Evolutionary conservation across 139 green algal species (phyloP).

Genomic region (Edaphochlamys debaryana): DNA sequence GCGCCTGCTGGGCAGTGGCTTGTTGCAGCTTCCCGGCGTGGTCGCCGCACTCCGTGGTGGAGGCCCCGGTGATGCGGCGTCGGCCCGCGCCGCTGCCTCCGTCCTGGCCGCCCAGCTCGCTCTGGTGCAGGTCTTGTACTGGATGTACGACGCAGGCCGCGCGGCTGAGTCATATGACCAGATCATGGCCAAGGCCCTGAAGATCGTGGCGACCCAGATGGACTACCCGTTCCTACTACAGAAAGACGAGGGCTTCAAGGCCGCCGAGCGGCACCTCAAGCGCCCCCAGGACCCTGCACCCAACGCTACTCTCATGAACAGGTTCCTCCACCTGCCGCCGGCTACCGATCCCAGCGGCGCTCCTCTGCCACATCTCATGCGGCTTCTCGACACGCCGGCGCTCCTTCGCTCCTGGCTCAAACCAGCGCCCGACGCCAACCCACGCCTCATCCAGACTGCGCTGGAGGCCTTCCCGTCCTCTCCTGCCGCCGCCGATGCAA

Average conservation of each 20-base stretch:
- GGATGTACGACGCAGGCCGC: neutral
- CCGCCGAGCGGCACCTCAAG: too few relatives aligned
- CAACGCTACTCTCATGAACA: too few relatives aligned
- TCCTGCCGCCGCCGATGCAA: neutral
- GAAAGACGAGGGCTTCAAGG: too few relatives aligned
- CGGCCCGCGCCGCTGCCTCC: neutral
- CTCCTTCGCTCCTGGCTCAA: too few relatives aligned
- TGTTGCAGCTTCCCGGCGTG: neutral
- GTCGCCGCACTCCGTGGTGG: too few relatives aligned
- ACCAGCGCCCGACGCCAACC: neutral
- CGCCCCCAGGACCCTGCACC: too few relatives aligned
- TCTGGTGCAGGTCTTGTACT: neutral
- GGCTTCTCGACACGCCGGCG: too few relatives aligned
- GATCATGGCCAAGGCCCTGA: neutral
- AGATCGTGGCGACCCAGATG: neutral
- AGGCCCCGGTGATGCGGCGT: neutral
- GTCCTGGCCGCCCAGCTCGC: neutral
- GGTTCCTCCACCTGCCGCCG: too few relatives aligned
- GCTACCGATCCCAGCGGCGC: too few relatives aligned
- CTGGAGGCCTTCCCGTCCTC: neutral
- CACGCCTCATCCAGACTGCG: neutral
- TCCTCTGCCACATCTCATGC: too few relatives aligned
- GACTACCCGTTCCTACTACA: neutral
- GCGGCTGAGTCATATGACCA: neutral
- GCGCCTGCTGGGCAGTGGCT: neutral